A percentile compares a stretch with the other conserved stretches of the same genome.
Evolutionary conservation across 306 rosid genomes (phyloP).

Genomic region (Pachyrhizus erosus): DNA sequence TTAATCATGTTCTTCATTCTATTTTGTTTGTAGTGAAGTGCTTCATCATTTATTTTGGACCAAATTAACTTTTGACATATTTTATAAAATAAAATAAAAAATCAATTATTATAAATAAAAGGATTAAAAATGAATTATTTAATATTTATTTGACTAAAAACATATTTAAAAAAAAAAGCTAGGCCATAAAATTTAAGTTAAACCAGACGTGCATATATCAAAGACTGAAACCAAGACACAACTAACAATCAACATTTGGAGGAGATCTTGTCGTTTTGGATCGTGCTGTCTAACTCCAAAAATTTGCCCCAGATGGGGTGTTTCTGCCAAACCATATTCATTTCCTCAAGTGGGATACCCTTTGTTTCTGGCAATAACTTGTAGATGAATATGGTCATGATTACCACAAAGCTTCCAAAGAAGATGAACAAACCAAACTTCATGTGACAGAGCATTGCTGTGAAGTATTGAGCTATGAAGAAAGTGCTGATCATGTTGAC

Average conservation of each 20-base stretch:
- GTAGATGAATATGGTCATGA: conserved; percentile 67
- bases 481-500: conserved; percentile 80
- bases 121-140: too few species aligned
- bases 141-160: too few species aligned
- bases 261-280: not conserved
- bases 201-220: not conserved
- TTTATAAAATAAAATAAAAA: too few species aligned
- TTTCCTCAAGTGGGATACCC: conserved; percentile 80
- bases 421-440: conserved; percentile 75
- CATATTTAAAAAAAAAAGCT: too few species aligned
- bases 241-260: conserved; percentile 17
- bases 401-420: conserved; percentile 59
- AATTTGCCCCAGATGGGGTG: conserved; percentile 71
- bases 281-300: conserved; percentile 17
- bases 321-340: conserved; percentile 60
- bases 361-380: conserved; percentile 68
- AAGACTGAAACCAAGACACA: conserved; percentile 18
- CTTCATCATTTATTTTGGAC: too few species aligned
- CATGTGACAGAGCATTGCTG: conserved; percentile 68
- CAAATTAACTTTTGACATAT: too few species aligned
- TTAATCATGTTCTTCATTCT: too few species aligned
- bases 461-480: conserved; percentile 71
- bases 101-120: too few species aligned
- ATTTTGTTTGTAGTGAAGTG: too few species aligned
- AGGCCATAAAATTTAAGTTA: not conserved